Evolutionary conservation across 1,139 yeast genomes (phyloP).

Genomic region (Blastobotrys apis): DNA sequence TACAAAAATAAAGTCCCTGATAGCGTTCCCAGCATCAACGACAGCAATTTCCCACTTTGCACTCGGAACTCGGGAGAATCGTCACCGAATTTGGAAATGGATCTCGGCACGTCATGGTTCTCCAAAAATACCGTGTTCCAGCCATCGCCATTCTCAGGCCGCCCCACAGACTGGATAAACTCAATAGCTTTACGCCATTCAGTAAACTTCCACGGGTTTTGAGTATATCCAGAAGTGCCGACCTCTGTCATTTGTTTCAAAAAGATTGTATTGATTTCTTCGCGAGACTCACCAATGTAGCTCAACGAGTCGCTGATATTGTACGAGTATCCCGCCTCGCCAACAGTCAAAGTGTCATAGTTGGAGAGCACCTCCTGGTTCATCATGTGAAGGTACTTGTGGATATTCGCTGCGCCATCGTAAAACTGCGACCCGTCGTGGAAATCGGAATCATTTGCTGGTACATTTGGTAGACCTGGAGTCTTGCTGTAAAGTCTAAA

Average conservation of each 20-base stretch:
- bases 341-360: conserved; percentile 55
- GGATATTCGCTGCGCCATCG: conserved; percentile 50
- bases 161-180: conserved; percentile 31
- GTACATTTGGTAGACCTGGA: conserved; percentile 48
- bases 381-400: conserved; percentile 56
- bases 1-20: conserved; percentile 56
- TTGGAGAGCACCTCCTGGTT: conserved; percentile 41
- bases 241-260: conserved; percentile 43
- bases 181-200: conserved; percentile 5
- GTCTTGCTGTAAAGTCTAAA: conserved; percentile 53
- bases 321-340: conserved; percentile 41
- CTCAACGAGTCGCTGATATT: conserved; percentile 44
- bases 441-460: conserved; percentile 42
- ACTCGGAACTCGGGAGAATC: conserved; percentile 5
- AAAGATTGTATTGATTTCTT: conserved; percentile 49
- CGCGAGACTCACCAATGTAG: conserved; percentile 46
- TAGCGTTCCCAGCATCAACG: conserved; percentile 44
- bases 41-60: conserved; percentile 43
- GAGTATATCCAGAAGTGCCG: background rate
- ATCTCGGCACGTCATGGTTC: conserved; percentile 38
- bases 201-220: background rate
- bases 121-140: conserved; percentile 57
- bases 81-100: background rate
- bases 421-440: conserved; percentile 40
- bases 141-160: conserved; percentile 37